Evolutionary conservation across 257 asterid genomes (phyloP), one percentile per base, ranked within the genome.

Genomic region (Fraxinus cuspidata): DNA sequence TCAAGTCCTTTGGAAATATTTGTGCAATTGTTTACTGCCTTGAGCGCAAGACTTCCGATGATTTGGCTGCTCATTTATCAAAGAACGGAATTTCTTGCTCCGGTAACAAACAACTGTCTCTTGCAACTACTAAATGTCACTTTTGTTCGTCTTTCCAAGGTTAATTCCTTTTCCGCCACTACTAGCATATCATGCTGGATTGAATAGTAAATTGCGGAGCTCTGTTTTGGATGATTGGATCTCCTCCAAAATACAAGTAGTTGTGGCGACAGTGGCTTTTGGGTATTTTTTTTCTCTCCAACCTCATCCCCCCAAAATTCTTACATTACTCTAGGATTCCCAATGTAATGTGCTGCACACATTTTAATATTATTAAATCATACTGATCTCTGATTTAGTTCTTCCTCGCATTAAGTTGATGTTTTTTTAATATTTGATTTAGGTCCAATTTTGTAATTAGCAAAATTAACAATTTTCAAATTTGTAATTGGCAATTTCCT

Each of bases 221-320:
- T 88, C 96, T 76, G 90, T 91, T 80, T 85, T 95, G 85, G 97
- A 95, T 80, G 86, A 89, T 71, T 95, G 99, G 99, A 86, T 95
- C 83, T 90, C 98, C 71, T 90, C 93, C 67, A 93, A 90, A 89
- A 92, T 89, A 77, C 96, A 95, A 88, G 96, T 93, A 27, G 92
- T 95, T 53, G 99, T 88, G 79, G 99, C 99, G 68, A 95, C 99
- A 42, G 98, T 95, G 76, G 99, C 99, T 67, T 95, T 95, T 86
- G 99, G 99, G 99, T 94, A 87, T 72, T 88, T 27, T 76, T 63
- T 76, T 64, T 63, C 71, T 77, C 66, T 69, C 73, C 51, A 77
- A 44, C 28, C 15, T 0, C 16, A 11, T 37, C 42, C 42, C 40
- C 40, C 40, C 40, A 40, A 10, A 2, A 74, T 64, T 60, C 42